Evolutionary conservation across 352 stramenopile species (phyloP).

Genomic region (Phytophthora foliorum): DNA sequence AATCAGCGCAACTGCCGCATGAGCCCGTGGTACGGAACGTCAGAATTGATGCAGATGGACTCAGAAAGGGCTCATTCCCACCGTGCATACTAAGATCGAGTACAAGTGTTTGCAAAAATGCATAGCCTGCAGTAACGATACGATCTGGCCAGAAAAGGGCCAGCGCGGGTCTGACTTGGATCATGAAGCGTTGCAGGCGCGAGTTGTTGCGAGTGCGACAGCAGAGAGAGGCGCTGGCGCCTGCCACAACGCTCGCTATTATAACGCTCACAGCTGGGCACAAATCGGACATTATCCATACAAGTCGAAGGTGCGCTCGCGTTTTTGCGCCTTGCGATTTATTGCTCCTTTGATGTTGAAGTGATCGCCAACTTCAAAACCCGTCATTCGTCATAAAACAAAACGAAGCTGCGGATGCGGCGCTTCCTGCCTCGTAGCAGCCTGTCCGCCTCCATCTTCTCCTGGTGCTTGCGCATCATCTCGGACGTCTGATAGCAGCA

Average conservation of each 20-base stretch:
- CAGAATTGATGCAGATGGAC: neutral
- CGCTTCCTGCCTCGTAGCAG: no score
- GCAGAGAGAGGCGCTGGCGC: neutral
- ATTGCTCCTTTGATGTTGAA: no score
- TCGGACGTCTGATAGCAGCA: no score
- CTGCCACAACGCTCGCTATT: neutral
- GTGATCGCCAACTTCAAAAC: no score
- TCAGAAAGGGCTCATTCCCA: conserved; percentile 3
- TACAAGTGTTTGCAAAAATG: neutral
- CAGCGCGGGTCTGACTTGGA: conserved; percentile 1
- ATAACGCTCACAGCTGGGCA: no score
- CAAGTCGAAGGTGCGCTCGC: no score
- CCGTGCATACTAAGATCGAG: neutral
- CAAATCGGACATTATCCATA: no score
- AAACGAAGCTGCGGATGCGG: no score
- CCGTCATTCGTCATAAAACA: no score
- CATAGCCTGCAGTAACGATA: conserved; percentile 8
- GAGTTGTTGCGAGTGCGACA: neutral
- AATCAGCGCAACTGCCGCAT: conserved; percentile 4
- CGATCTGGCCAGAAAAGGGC: conserved; percentile 10
- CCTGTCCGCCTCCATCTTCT: no score
- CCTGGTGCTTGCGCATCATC: no score
- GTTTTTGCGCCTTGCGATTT: no score
- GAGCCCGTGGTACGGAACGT: neutral
- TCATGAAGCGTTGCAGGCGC: conserved; percentile 23